Evolutionary conservation across 2,329 filamentous ascomycete genomes (phyloP), one percentile per base, ranked within the genome.

Genomic region (Beauveria rudraprayagi): DNA sequence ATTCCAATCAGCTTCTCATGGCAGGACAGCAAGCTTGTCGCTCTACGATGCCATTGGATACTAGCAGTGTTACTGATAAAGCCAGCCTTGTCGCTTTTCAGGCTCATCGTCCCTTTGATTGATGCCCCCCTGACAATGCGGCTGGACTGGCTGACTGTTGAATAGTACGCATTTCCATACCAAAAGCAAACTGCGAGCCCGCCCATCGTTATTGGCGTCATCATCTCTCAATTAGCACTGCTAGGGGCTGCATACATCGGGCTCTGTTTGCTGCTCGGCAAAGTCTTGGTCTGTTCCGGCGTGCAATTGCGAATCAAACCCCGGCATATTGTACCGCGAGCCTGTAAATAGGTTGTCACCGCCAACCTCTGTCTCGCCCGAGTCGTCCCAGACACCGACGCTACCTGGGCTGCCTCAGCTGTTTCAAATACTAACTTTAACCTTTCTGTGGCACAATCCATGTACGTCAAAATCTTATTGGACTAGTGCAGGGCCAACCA

Each of bases 341-440:
- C 28, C 34, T 37, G 11, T 37, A 22, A 22, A 22, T 22, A 16
- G 34, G 5, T 11, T 46, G 41, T 30, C 54, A 47, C 41, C 43
- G 26, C 28, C 41, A 56, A 37, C 24, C 26, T 37, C 54, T 17
- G 53, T 22, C 40, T n/a, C 48, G 48, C 37, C 34, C 5, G 41
- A 46, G 16, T 22, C 26, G 50, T 52, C 24, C 34, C 52, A 43
- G n/a, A 16, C 28, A 28, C 28, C 6, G 17, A 37, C 50, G n/a
- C 44, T 24, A 14, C 16, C 37, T 44, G 40, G 19, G 37, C 26
- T 47, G n/a, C 17, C 26, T 26, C 54, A 17, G n/a, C 41, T 56
- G 54, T 56, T 56, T 56, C 54, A 56, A 44, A 14, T 52, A 30
- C 11, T 59, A 51, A 51, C 34, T n/a, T 51, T 58, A 52, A 41